Evolutionary conservation across 306 rosid species (phyloP).

Genomic region (Prunus fruticosa): DNA sequence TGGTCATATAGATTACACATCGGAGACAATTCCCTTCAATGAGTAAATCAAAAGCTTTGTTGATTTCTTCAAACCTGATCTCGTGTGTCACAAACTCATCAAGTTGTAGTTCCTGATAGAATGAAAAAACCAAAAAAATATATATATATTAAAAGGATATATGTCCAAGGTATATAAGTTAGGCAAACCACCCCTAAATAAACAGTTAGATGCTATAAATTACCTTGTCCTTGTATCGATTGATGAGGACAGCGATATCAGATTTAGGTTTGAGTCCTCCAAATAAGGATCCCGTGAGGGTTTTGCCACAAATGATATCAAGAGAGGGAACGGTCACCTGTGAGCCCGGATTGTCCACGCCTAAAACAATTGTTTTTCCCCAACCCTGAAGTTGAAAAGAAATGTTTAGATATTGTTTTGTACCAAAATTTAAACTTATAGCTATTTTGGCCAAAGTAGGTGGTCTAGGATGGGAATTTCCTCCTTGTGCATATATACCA

Average conservation of each 20-base stretch:
- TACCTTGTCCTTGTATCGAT: conserved; percentile 80
- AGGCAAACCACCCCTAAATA: neutral
- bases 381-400: conserved; percentile 57
- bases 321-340: conserved; percentile 32
- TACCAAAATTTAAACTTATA: too few species aligned
- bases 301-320: conserved; percentile 65
- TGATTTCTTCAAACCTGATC: conserved; percentile 63
- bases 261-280: conserved; percentile 86
- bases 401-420: neutral
- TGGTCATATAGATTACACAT: conserved; percentile 75
- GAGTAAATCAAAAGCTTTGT: conserved; percentile 71
- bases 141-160: neutral
- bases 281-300: conserved; percentile 59
- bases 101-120: conserved; percentile 58
- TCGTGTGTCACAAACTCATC: conserved; percentile 82
- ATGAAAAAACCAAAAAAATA: neutral
- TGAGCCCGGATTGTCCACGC: conserved; percentile 66
- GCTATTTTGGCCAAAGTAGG: too few species aligned
- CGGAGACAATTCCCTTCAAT: conserved; percentile 56
- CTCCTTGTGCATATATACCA: too few species aligned
- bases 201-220: neutral
- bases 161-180: neutral
- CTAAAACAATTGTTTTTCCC: conserved; percentile 83
- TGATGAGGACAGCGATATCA: conserved; percentile 62
- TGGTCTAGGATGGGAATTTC: too few species aligned